A percentile compares a stretch with the other conserved stretches of the same genome.
phyloP scores from a whole-genome alignment of 148 eudicot species.

The Polygonum maritimum region DNA sequence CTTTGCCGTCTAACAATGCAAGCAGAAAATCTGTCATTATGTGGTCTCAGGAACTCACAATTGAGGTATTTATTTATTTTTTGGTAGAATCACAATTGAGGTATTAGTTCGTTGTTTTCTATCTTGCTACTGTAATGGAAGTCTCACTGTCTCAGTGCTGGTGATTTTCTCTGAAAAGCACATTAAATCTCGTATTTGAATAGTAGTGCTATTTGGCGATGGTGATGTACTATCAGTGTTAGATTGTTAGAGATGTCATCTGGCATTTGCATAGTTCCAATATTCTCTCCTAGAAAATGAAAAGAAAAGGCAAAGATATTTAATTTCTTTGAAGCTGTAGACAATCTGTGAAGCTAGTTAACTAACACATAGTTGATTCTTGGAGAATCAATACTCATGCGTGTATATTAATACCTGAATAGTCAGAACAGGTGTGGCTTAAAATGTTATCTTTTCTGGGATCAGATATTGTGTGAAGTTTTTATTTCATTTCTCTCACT shows the following conservation, averaged over 20 bases:
- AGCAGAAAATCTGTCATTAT: conserved; percentile 27
- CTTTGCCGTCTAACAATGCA: conserved; percentile 30
- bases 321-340: neutral
- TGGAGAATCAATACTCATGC: neutral
- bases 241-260: neutral
- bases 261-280: neutral
- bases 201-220: neutral
- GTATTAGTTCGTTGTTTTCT: conserved; percentile 27
- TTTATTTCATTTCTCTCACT: neutral
- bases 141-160: neutral
- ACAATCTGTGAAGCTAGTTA: neutral
- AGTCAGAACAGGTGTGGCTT: neutral
- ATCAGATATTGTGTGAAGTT: neutral
- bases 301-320: neutral
- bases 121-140: neutral
- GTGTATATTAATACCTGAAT: neutral
- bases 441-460: neutral
- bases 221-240: neutral
- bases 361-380: neutral
- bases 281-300: neutral
- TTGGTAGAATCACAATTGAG: conserved; percentile 44
- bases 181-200: neutral
- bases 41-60: conserved; percentile 71
- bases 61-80: conserved; percentile 50
- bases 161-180: neutral